Percentiles rank a stretch among this genome's conserved stretches.
Conservation (phyloP, 345 rosid species). For the Citrus medica region DNA sequence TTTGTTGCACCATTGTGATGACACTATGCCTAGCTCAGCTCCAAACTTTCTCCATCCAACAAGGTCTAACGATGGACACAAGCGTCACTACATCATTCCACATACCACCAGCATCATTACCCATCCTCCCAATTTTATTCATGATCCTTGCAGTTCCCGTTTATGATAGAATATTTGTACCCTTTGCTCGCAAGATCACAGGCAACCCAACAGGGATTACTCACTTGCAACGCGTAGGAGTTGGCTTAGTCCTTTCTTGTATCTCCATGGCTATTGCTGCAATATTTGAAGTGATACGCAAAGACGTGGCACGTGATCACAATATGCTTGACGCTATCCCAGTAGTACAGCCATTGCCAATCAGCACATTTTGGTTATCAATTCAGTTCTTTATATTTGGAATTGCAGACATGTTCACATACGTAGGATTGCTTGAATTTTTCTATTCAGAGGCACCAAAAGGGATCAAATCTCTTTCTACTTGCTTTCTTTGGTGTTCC, state of each 20-base stretch:
- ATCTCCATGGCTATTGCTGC: slow-evolving; percentile 49
- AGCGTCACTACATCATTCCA: slow-evolving; percentile 29
- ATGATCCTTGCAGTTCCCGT: slow-evolving; percentile 38
- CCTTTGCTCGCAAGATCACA: slow-evolving; percentile 40
- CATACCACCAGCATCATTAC: slow-evolving; percentile 55
- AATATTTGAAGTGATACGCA: slow-evolving; percentile 47
- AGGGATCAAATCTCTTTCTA: slow-evolving; percentile 37
- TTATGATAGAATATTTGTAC: slow-evolving; percentile 44
- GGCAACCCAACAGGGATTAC: slow-evolving; percentile 46
- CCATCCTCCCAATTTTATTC: slow-evolving; percentile 43
- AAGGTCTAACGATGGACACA: slow-evolving; percentile 52
- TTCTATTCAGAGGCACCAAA: slow-evolving; percentile 61
- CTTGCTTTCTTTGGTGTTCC: slow-evolving; percentile 57
- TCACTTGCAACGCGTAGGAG: slow-evolving; percentile 57
- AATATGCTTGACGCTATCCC: slow-evolving; percentile 50
- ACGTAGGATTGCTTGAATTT: slow-evolving; percentile 51
- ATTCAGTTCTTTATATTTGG: slow-evolving; percentile 60
- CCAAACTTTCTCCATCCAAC: slow-evolving; percentile 54
- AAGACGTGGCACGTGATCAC: slow-evolving; percentile 40
- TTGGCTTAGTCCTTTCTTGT: slow-evolving; percentile 45
- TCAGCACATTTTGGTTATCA: slow-evolving; percentile 50
- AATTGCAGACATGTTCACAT: slow-evolving; percentile 53
- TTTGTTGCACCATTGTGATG: slow-evolving; percentile 58
- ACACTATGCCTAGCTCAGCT: slow-evolving; percentile 55
- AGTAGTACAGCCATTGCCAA: slow-evolving; percentile 37